Evolutionary conservation across 129 eudicot species (phyloP), one percentile per base, ranked within the genome.

Genomic region (Heracleum sosnowskyi): DNA sequence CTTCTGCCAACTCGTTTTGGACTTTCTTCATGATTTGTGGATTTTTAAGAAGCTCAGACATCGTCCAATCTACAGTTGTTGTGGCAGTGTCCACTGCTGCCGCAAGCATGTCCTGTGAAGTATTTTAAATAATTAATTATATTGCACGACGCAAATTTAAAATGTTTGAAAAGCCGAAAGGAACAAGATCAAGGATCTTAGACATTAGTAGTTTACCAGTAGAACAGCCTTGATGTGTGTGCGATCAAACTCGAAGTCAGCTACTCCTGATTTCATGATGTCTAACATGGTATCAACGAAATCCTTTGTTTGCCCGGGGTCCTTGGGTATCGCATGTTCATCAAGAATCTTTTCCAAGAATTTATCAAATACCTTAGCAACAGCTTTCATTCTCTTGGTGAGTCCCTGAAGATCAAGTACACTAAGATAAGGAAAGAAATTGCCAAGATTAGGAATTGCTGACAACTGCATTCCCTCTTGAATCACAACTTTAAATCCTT

Each of bases 201-300:
- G 46, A 15, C 37, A 11, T 28, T 29, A 66, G 72, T 66, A 31
- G 71, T 31, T 24, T 84, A 87, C 90, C 87, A 83, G 24, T 77
- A 88, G 64, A 35, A 74, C 45, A 13, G 86, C 87, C 80, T 88
- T 88, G 76, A 88, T 79, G 73, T 88, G 84, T 41, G 79, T 64
- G 11, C 91, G 82, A 10, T 81, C 86, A 63, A 88, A 78, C 69
- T 73, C 69, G 28, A 84, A 81, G 47, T 77, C 90, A 0, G 78
- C 57, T n/a, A 77, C 78, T 31, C 82, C 87, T 47, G 87, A 79
- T 74, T 64, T 44, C 90, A 87, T 81, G n/a, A 87, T 72, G 16
- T 53, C 76, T 73, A 87, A 66, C 84, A 87, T n/a, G 29, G 84
- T 79, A 74, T 73, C 85, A 4, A 87, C 84, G 70, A 87, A 76